A percentile compares a stretch with the other conserved stretches of the same genome.
phyloP scores from a whole-genome alignment of 2,329 filamentous ascomycete species.

The Ustilaginoidea virens region DNA sequence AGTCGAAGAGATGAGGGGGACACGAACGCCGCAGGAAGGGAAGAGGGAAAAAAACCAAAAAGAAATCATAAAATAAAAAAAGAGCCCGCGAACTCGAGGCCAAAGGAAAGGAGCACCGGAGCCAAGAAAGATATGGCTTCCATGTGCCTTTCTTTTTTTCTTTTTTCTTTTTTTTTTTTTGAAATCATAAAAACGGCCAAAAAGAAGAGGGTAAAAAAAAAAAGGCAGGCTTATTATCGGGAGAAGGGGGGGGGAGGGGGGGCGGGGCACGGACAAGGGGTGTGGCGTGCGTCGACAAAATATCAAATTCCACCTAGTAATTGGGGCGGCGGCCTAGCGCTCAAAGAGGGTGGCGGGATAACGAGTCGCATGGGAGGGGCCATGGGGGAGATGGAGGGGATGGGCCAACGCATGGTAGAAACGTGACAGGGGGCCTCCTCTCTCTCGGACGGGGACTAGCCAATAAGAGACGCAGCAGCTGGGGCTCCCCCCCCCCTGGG shows the following conservation, averaged over 20 bases:
- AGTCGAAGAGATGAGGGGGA: no score
- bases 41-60: conserved; percentile 2
- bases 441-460: conserved; percentile 32
- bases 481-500: no score
- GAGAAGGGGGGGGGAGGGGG: conserved; percentile 1
- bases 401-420: conserved; percentile 34
- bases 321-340: conserved; percentile 1
- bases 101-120: conserved; percentile 1
- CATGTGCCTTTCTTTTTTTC: conserved; percentile 5
- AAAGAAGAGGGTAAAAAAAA: background rate
- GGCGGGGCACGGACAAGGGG: no score
- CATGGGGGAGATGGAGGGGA: conserved; percentile 17
- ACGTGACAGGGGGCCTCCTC: conserved; percentile 31
- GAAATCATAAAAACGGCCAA: no score
- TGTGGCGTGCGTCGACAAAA: conserved; percentile 2
- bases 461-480: no score
- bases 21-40: no score
- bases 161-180: no score
- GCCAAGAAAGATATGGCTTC: conserved; percentile 1
- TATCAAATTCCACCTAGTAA: no score
- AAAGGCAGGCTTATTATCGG: background rate
- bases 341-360: conserved; percentile 10
- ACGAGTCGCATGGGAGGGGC: no score
- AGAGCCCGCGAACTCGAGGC: background rate
- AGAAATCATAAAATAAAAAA: no score